These are phyloP conservation scores for Trypethelium eluteriae DNA, from an alignment of 495 filamentous ascomycete species.

Conservation along the genomic window DNA sequence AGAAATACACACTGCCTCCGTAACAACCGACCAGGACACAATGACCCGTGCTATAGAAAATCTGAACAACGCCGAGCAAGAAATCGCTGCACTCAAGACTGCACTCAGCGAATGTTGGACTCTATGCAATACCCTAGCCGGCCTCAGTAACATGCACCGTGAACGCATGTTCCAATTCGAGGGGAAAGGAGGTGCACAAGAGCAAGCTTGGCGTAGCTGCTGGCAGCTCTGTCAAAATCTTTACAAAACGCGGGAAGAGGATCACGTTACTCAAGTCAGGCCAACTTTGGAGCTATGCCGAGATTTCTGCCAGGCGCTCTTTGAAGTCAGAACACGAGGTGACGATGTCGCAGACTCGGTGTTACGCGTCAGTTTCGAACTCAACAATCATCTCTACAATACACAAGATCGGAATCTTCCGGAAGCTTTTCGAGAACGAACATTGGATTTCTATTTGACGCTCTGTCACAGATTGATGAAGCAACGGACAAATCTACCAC, in stretches of 20 bases:
- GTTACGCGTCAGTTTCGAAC: slow-evolving; percentile 81
- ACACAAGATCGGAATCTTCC: slow-evolving; percentile 79
- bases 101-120: slow-evolving; percentile 90
- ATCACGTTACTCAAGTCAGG: slow-evolving; percentile 61
- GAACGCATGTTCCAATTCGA: slow-evolving; percentile 64
- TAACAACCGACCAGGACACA: slow-evolving; percentile 21
- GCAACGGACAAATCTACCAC: slow-evolving; percentile 65
- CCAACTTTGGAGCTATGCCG: slow-evolving; percentile 79
- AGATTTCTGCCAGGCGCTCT: slow-evolving; percentile 84
- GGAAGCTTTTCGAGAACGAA: slow-evolving; percentile 80
- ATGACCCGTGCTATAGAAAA: slow-evolving; percentile 29
- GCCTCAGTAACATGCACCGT: slow-evolving; percentile 75
- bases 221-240: slow-evolving; percentile 85
- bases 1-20: slow-evolving; percentile 22
- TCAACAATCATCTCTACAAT: slow-evolving; percentile 91
- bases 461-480: slow-evolving; percentile 91
- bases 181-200: slow-evolving; percentile 63
- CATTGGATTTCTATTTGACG: slow-evolving; percentile 88
- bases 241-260: slow-evolving; percentile 70
- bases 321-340: slow-evolving; percentile 68
- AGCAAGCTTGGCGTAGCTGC: slow-evolving; percentile 83
- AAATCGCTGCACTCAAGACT: slow-evolving; percentile 63
- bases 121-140: slow-evolving; percentile 81
- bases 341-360: slow-evolving; percentile 77
- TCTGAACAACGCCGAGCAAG: slow-evolving; percentile 48